Percentiles rank a stretch among this genome's conserved stretches.
Conservation (phyloP, 2,329 filamentous ascomycete genomes). For the Akanthomyces lecanii region DNA sequence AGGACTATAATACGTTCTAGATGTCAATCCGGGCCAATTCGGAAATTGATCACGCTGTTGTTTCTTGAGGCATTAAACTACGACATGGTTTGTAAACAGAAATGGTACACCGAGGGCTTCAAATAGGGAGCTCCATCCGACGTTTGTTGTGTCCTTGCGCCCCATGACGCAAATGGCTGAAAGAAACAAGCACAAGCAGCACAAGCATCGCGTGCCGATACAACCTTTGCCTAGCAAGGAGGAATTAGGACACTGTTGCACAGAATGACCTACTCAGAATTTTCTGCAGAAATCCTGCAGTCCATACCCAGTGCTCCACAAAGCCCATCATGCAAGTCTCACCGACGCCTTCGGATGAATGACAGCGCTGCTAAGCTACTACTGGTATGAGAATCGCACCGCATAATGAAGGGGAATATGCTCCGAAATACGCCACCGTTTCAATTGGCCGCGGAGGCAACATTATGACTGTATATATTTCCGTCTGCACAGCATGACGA, state of each 20-base stretch:
- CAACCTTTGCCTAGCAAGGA: neutral
- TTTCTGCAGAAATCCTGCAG: slow-evolving; percentile 1
- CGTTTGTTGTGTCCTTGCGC: neutral
- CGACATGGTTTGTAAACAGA: neutral
- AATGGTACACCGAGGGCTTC: neutral
- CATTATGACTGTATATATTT: neutral
- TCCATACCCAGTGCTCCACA: slow-evolving; percentile 4
- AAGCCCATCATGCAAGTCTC: slow-evolving; percentile 2
- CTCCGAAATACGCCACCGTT: neutral
- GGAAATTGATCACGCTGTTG: neutral
- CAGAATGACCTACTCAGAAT: neutral
- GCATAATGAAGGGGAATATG: neutral
- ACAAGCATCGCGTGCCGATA: neutral
- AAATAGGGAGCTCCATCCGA: neutral
- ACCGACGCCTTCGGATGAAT: slow-evolving; percentile 12
- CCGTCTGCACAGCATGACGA: no score
- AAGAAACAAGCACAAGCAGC: neutral
- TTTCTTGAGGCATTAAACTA: slow-evolving; percentile 10
- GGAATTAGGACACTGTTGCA: neutral
- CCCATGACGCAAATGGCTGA: neutral
- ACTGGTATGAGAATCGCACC: neutral
- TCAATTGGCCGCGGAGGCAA: neutral
- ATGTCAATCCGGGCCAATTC: neutral
- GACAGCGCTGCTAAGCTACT: neutral
- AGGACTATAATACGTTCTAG: neutral